Percentiles rank a stretch among this genome's conserved stretches.
These are phyloP conservation scores for Psidium friedrichsthalianum DNA, from an alignment of 345 rosid species.

Conservation along the genomic window DNA sequence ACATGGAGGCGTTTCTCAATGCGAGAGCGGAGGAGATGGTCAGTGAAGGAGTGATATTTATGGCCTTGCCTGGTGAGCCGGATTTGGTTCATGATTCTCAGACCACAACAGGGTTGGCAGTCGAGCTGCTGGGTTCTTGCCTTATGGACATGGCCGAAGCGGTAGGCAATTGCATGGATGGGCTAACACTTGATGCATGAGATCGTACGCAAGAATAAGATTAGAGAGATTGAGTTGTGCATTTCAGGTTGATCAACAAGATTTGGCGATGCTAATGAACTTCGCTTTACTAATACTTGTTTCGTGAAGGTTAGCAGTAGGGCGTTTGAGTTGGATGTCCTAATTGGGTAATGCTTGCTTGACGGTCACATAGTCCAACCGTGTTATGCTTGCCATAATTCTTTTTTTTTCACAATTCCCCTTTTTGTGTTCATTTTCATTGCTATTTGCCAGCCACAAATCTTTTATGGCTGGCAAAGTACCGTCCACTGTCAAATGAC, in stretches of 20 bases:
- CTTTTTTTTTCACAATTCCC: no score
- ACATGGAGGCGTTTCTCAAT: not conserved
- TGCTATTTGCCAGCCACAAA: no score
- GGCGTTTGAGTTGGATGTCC: not conserved
- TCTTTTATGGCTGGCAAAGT: no score
- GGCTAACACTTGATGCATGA: not conserved
- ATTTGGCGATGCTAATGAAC: not conserved
- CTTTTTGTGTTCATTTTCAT: no score
- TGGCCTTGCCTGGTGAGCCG: not conserved
- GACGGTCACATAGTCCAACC: no score
- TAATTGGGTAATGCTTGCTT: not conserved
- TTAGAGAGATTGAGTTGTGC: not conserved
- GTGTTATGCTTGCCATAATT: no score
- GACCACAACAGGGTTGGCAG: not conserved
- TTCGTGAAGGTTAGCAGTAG: not conserved
- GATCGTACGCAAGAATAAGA: not conserved
- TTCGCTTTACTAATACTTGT: not conserved
- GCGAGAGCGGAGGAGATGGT: constrained; percentile 4
- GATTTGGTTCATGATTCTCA: not conserved
- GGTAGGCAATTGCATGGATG: not conserved
- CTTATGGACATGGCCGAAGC: not conserved
- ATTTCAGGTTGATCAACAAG: not conserved
- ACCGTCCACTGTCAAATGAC: no score
- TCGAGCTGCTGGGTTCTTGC: not conserved
- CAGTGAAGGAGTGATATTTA: not conserved